Evolutionary conservation across 2,329 filamentous ascomycete genomes (phyloP), one percentile per base, ranked within the genome.

Genomic region (Paraphaeosphaeria minitans): DNA sequence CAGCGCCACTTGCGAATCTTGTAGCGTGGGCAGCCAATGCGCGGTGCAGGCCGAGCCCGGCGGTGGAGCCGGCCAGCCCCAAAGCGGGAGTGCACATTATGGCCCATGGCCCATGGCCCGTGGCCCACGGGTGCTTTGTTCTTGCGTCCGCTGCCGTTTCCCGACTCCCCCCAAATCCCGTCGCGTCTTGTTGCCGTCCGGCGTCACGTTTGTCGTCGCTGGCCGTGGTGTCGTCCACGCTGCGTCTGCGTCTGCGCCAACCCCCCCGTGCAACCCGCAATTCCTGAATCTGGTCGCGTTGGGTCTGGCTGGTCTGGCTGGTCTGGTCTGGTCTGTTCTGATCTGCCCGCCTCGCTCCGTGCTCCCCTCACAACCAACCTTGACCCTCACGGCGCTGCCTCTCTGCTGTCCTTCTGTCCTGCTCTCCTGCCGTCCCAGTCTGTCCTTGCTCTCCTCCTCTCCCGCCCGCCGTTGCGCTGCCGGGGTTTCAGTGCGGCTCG

Each of bases 401-500:
- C 37, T 22, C 41, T 43, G 19, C 41, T 22, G 41, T 43, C 41
- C 41, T 22, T 19, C 41, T 8, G 41, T 19, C 29, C 9, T 4
- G 39, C 9, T 8, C 41, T 21, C 12, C 19, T 43, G 41, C 35
- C 35, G 14, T 14, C 16, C 35, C 24, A 27, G 50, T 46, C 22
- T 46, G 37, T 35, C 22, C 37, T 14, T 46, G 43, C 19, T 29
- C 43, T 33, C 22, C 53, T n/a, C n/a, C n/a, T n/a, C n/a, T n/a
- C n/a, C n/a, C n/a, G n/a, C 29, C 43, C 43, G 29, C 43, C 35
- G 43, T 29, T 39, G 43, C n/a, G 53, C 39, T 27, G 27, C 47
- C 43, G 43, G 56, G 50, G 56, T 57, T 53, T 41, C 39, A 21
- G 37, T 51, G 37, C 48, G 46, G 48, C 47, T 27, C 48, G 21